Evolutionary conservation across 345 rosid genomes (phyloP).

Genomic region (Syzygium aqueum): DNA sequence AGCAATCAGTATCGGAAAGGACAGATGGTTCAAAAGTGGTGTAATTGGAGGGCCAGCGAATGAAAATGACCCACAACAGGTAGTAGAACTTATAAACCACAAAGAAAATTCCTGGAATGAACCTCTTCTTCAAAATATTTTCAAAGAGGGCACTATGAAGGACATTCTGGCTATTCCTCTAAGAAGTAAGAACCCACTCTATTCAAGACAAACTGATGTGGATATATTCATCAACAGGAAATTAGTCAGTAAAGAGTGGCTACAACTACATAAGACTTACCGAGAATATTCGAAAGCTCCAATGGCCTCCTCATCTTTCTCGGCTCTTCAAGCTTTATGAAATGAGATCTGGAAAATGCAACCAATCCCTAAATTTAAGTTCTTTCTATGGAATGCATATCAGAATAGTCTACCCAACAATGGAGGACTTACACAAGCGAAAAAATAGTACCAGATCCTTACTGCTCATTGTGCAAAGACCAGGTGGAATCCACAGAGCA

Average conservation of each 20-base stretch:
- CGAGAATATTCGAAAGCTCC: too few species aligned
- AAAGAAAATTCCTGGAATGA: too few species aligned
- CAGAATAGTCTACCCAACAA: neutral
- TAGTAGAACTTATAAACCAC: neutral
- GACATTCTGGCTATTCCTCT: too few species aligned
- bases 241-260: neutral
- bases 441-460: neutral
- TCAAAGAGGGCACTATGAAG: too few species aligned
- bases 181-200: too few species aligned
- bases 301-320: too few species aligned
- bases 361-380: neutral
- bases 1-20: neutral
- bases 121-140: too few species aligned
- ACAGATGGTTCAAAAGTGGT: neutral
- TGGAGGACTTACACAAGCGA: neutral
- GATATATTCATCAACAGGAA: neutral
- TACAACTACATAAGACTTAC: neutral
- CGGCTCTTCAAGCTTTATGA: fast-evolving
- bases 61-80: neutral
- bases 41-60: neutral
- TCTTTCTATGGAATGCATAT: fast-evolving
- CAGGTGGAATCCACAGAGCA: neutral
- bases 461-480: neutral
- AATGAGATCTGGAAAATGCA: too few species aligned
- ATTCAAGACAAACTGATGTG: too few species aligned